Evolutionary conservation across 768 basidiomycete species (phyloP), one percentile per base, ranked within the genome.

Genomic region (Kwoniella mangroviensis): DNA sequence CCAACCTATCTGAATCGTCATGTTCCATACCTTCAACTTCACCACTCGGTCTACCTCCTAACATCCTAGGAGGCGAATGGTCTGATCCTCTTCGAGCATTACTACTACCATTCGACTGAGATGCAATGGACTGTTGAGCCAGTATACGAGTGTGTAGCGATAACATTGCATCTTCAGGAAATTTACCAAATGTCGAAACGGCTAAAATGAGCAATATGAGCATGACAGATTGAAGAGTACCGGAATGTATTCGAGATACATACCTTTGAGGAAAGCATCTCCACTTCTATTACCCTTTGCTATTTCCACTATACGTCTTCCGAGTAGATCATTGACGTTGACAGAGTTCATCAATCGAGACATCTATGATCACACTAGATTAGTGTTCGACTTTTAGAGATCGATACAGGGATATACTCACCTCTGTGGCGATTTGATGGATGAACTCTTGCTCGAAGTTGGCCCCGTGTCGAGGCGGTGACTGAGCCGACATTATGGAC

Each of bases 241-340:
- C 34, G 45, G 19, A 13, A 4, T 49, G 45, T 12, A 49, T 0
- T 15, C n/a, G 13, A 49, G 4, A 12, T 49, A 49, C 85, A 56
- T 68, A 92, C 92, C 91, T 84, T 86, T 86, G 56, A 88, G 87
- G 81, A 94, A 93, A 11, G 79, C 77, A 24, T 81, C 79, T 2
- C 86, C 88, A 13, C 88, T 86, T 22, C 88, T 75, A 75, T 89
- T 92, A 1, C 88, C 88, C 82, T 88, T 89, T 6, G 92, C 92
- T 69, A 95, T 90, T 75, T 91, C 90, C 26, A 89, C 89, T 42
- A 95, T 91, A 67, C 90, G 85, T 71, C 87, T 86, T 2, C 93
- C 93, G 22, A 96, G 87, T 3, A 91, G 83, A 74, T 92, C 91
- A 80, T 95, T 96, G 0, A 92, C 91, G 77, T 92, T 92, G 69